Evolutionary conservation across 768 basidiomycete genomes (phyloP), one percentile per base, ranked within the genome.

Genomic region (Calocybe indica): DNA sequence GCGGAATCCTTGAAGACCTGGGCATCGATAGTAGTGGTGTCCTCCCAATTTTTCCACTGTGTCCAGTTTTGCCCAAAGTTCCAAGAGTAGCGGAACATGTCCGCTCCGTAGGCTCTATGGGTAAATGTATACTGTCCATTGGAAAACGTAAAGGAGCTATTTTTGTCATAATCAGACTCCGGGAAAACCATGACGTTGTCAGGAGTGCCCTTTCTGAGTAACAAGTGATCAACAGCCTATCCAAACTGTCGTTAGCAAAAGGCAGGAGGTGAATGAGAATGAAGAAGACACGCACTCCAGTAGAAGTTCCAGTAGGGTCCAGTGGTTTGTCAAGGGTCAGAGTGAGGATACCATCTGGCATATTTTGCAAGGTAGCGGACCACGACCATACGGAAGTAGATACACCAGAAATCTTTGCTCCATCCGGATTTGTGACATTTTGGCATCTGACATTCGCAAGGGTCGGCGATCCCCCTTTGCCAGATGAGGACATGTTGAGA

Each of bases 141-240:
- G 7, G 79, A 72, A 45, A 74, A 69, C 12, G 72, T 70, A 60
- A 88, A 80, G 0, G 82, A 73, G 44, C 60, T 67, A 43, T 63
- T 64, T 13, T 64, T 71, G 62, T 86, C 83, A 61, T 92, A 94
- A 59, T 94, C 91, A 36, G 80, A 76, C 14, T 77, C 72, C 0
- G 90, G 88, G 75, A 87, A 93, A n/a, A 96, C 82, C 72, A 96
- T 83, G 13, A 85, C 76, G 58, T 96, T 95, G 56, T 78, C 63
- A 2, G 76, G 50, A 10, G 73, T 56, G 36, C 93, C 93, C 64
- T 93, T 93, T 55, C 93, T 80, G 48, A 95, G 54, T 33, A 95
- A 63, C 30, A 95, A 69, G 58, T 84, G 86, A 62, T 95, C 92
- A 34, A 72, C 66, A n/a, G 74, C 66, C 81, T 86, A 59, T 41